phyloP scores from a whole-genome alignment of 179 eudicot genomes.

The Spinacia oleracea region DNA sequence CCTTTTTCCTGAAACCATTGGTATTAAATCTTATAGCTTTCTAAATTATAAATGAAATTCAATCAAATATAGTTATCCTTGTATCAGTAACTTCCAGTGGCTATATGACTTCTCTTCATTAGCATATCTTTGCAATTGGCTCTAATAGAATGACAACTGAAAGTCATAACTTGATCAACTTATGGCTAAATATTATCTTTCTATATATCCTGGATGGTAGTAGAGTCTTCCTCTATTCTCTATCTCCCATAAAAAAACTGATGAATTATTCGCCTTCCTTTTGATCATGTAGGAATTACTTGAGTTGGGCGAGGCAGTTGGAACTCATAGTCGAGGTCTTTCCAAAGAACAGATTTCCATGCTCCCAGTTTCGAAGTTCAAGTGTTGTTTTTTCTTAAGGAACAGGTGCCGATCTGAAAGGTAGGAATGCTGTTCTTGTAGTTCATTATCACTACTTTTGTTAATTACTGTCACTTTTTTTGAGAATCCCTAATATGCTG shows the following conservation, averaged over 20 bases:
- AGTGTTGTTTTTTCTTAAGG: slow-evolving; percentile 65
- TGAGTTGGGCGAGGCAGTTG: slow-evolving; percentile 87
- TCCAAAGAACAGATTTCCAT: slow-evolving; percentile 63
- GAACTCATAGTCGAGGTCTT: slow-evolving; percentile 89
- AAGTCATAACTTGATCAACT: not conserved
- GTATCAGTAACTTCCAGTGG: not conserved
- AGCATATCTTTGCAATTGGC: not conserved
- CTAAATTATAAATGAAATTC: not conserved
- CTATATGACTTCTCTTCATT: not conserved
- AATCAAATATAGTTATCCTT: not conserved
- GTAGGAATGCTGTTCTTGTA: slow-evolving; percentile 29
- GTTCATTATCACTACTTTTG: not conserved
- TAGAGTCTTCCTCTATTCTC: not conserved
- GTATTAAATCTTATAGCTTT: not conserved
- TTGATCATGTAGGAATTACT: slow-evolving; percentile 60
- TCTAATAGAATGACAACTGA: not conserved
- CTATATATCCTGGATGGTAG: not conserved
- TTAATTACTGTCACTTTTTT: not conserved
- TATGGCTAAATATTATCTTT: not conserved
- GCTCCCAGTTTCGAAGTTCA: slow-evolving; percentile 81
- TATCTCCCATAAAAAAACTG: not conserved
- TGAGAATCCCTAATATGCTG: not conserved
- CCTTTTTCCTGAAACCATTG: not conserved
- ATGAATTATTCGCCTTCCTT: not conserved
- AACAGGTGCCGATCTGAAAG: slow-evolving; percentile 68